Evolutionary conservation across 495 filamentous ascomycete genomes (phyloP).

Genomic region (Delitschia confertaspora): DNA sequence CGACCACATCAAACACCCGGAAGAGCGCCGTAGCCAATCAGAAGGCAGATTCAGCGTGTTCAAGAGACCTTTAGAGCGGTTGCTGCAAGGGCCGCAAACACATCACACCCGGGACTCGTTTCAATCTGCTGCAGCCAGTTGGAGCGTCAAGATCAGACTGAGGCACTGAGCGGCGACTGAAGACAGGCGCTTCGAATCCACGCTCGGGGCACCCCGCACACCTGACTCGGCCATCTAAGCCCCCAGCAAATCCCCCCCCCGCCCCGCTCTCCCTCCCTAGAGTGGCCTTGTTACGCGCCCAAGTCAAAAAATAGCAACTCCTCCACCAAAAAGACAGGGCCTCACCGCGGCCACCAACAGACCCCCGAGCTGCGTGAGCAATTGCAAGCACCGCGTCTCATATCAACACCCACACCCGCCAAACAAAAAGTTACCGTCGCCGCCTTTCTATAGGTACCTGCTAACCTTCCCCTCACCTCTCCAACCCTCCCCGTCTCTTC

Average conservation of each 20-base stretch:
- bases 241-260: slow-evolving; percentile 1
- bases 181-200: slow-evolving; percentile 4
- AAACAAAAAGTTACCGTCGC: slow-evolving; percentile 20
- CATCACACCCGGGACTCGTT: slow-evolving; percentile 27
- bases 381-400: too few species aligned
- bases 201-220: neutral
- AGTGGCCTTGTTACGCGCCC: too few species aligned
- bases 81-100: slow-evolving; percentile 26
- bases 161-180: slow-evolving; percentile 15
- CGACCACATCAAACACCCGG: slow-evolving; percentile 23
- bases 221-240: slow-evolving; percentile 1
- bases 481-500: slow-evolving; percentile 5
- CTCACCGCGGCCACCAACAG: too few species aligned
- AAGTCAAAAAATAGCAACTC: too few species aligned
- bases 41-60: slow-evolving; percentile 5
- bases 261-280: too few species aligned
- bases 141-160: slow-evolving; percentile 12
- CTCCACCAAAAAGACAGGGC: too few species aligned
- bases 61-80: neutral
- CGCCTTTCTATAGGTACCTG: slow-evolving; percentile 10
- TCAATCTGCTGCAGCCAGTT: slow-evolving; percentile 21
- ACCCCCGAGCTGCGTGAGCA: too few species aligned
- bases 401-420: too few species aligned
- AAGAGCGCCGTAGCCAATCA: slow-evolving; percentile 1
- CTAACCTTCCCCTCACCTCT: slow-evolving; percentile 6